A percentile compares a stretch with the other conserved stretches of the same genome.
Evolutionary conservation across 208 protist genomes (phyloP).

Genomic region (Acanthamoeba polyphaga): DNA sequence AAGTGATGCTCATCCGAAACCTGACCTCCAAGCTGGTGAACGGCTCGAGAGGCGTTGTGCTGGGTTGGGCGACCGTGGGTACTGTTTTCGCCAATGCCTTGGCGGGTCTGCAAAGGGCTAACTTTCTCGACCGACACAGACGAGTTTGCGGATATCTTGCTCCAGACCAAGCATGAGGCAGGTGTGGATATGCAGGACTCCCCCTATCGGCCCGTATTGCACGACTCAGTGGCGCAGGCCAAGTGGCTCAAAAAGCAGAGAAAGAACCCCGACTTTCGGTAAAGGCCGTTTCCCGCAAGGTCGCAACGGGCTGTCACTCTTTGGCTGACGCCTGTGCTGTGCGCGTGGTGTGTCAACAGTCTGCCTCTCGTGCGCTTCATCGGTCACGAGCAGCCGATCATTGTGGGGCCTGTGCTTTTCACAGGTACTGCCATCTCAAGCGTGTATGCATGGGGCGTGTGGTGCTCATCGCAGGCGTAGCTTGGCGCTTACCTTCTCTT

Average conservation of each 20-base stretch:
- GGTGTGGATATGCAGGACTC: slow-evolving; percentile 7
- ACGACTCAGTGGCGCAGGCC: not conserved
- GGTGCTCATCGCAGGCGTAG: not conserved
- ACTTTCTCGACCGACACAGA: not conserved
- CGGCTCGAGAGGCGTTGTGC: slow-evolving; percentile 79
- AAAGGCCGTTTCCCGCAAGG: not conserved
- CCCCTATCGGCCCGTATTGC: not conserved
- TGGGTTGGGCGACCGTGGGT: slow-evolving; percentile 51
- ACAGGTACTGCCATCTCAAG: not conserved
- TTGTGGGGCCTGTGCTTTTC: not conserved
- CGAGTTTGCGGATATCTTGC: not conserved
- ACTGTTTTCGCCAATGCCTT: not conserved
- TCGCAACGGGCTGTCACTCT: too few relatives aligned
- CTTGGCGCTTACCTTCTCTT: not conserved
- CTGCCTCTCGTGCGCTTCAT: not conserved
- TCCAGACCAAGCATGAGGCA: not conserved
- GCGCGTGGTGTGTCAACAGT: not conserved
- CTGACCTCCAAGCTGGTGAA: slow-evolving; percentile 81
- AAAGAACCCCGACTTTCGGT: not conserved
- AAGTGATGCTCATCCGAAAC: slow-evolving; percentile 88
- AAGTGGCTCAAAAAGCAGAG: not conserved
- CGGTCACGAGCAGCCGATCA: not conserved
- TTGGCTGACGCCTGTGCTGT: too few relatives aligned
- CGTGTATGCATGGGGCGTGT: not conserved
- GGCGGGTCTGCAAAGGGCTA: not conserved